Evolutionary conservation across 257 asterid species (phyloP).

Genomic region (Gardenia jasminoides): DNA sequence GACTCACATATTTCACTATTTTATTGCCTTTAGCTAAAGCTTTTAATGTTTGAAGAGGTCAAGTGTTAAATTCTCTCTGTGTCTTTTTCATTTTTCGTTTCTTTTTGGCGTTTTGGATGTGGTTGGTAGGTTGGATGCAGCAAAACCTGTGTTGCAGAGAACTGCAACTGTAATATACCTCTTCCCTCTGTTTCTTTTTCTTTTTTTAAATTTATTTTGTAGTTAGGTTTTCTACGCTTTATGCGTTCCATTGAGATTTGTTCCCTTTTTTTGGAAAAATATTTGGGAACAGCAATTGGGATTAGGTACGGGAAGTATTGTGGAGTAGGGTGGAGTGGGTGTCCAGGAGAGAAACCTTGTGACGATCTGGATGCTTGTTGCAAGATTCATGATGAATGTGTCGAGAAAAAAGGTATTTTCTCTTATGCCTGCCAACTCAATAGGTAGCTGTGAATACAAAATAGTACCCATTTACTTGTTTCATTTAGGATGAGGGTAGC

Average conservation of each 20-base stretch:
- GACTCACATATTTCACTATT: neutral
- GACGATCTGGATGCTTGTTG: conserved; percentile 95
- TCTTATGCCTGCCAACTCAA: neutral
- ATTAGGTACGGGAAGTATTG: conserved; percentile 91
- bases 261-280: neutral
- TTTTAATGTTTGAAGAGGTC: neutral
- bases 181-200: neutral
- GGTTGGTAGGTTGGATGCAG: conserved; percentile 57
- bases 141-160: conserved; percentile 63
- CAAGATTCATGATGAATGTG: conserved; percentile 81
- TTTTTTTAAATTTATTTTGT: neutral
- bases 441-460: too few species aligned
- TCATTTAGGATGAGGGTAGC: neutral
- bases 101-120: neutral
- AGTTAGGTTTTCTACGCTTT: neutral
- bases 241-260: neutral
- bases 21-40: too few species aligned
- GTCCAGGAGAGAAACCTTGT: conserved; percentile 93
- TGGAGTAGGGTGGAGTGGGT: conserved; percentile 93
- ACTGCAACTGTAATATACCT: conserved; percentile 54
- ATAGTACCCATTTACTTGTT: neutral
- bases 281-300: conserved; percentile 49
- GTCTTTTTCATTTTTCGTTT: neutral
- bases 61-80: too few species aligned
- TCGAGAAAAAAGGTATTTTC: conserved; percentile 58